These are phyloP conservation scores for Middelhovenomyces tepae DNA, from an alignment of 805 yeast species.

Conservation along the genomic window DNA sequence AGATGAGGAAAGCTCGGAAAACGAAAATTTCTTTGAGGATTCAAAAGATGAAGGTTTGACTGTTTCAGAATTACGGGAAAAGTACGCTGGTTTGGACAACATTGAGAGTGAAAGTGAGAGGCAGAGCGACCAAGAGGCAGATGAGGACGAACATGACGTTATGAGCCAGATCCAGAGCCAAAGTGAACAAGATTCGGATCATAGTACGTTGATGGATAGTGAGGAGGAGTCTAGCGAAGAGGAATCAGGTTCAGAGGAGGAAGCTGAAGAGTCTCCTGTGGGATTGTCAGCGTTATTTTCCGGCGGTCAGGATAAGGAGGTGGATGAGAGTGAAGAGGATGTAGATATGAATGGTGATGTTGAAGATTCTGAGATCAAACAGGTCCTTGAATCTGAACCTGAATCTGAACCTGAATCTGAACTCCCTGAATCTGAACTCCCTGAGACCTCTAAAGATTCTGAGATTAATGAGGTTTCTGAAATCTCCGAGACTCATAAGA, in stretches of 20 bases:
- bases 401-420: too few relatives aligned
- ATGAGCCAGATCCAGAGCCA: conserved; percentile 26
- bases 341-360: conserved; percentile 13
- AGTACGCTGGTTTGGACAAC: conserved; percentile 41
- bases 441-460: too few relatives aligned
- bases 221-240: conserved; percentile 15
- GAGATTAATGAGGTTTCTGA: too few relatives aligned
- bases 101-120: conserved; percentile 18
- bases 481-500: too few relatives aligned
- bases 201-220: conserved; percentile 21
- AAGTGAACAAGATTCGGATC: conserved; percentile 14
- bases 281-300: conserved; percentile 3
- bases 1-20: conserved; percentile 8
- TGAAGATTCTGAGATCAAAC: too few relatives aligned
- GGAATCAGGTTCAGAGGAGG: conserved; percentile 21
- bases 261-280: conserved; percentile 12
- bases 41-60: conserved; percentile 29
- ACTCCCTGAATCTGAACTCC: too few relatives aligned
- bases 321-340: conserved; percentile 17
- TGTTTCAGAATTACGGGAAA: conserved; percentile 46
- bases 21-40: conserved; percentile 25
- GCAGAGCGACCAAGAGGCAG: conserved; percentile 24
- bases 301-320: conserved; percentile 10
- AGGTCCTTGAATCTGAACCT: too few relatives aligned
- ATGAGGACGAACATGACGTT: conserved; percentile 24